A percentile compares a stretch with the other conserved stretches of the same genome.
Conservation (phyloP, 768 basidiomycete genomes). For the Asterophora lycoperdoides region DNA sequence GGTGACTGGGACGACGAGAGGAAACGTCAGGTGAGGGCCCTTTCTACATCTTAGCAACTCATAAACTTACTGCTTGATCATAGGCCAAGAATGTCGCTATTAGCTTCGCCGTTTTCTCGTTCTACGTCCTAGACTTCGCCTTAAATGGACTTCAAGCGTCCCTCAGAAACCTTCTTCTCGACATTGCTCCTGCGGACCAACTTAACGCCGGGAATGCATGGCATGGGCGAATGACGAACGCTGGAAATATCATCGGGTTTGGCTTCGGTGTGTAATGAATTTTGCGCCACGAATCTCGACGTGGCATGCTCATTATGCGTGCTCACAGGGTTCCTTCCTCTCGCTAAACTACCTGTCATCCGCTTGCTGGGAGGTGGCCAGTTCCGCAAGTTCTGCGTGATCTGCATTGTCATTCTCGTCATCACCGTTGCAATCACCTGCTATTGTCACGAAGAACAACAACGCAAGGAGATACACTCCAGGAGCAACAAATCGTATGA, state of each 20-base stretch:
- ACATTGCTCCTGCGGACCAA: slow-evolving; percentile 84
- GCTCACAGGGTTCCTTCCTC: slow-evolving; percentile 75
- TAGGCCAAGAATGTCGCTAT: slow-evolving; percentile 74
- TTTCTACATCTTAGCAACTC: neutral
- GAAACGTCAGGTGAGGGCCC: slow-evolving; percentile 47
- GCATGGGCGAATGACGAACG: slow-evolving; percentile 94
- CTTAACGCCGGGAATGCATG: slow-evolving; percentile 95
- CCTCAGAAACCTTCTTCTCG: slow-evolving; percentile 87
- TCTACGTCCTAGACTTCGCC: slow-evolving; percentile 96
- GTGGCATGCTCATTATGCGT: neutral
- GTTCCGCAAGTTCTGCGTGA: slow-evolving; percentile 93
- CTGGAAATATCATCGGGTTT: slow-evolving; percentile 95
- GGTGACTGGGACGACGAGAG: slow-evolving; percentile 87
- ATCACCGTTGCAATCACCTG: slow-evolving; percentile 87
- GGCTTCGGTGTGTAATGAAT: slow-evolving; percentile 62
- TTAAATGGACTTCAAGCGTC: slow-evolving; percentile 94
- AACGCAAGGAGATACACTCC: slow-evolving; percentile 41
- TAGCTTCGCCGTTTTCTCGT: slow-evolving; percentile 79
- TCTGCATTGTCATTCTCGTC: slow-evolving; percentile 76
- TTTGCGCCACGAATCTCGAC: neutral
- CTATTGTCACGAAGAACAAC: slow-evolving; percentile 77
- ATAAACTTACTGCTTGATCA: neutral
- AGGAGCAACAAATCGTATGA: slow-evolving; percentile 34
- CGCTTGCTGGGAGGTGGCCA: slow-evolving; percentile 83
- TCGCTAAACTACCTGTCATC: slow-evolving; percentile 74